A percentile compares a stretch with the other conserved stretches of the same genome.
Evolutionary conservation across 352 stramenopile species (phyloP).

Genomic region (Globisporangium rhizosaccharum): DNA sequence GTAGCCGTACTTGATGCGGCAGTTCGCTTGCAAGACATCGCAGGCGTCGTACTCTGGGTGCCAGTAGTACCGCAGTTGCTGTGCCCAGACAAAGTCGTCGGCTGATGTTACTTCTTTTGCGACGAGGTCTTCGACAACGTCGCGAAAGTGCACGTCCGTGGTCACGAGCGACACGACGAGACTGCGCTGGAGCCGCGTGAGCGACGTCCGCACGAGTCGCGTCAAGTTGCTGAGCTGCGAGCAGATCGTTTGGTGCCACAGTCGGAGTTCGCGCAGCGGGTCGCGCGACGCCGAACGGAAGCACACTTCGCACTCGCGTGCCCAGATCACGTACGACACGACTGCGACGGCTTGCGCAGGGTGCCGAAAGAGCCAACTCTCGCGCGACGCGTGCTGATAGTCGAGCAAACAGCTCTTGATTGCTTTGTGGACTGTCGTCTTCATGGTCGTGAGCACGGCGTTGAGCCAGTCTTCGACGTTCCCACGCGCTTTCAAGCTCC

Average conservation of each 20-base stretch:
- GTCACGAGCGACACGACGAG: conserved; percentile 68
- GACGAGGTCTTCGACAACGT: conserved; percentile 69
- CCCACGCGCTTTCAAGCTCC: conserved; percentile 73
- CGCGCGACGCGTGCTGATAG: conserved; percentile 78
- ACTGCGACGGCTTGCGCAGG: conserved; percentile 89
- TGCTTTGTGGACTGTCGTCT: conserved; percentile 51
- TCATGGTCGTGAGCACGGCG: conserved; percentile 71
- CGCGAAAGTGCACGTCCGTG: conserved; percentile 72
- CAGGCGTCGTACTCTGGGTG: conserved; percentile 57
- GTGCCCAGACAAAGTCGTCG: conserved; percentile 65
- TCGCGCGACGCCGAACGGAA: conserved; percentile 48
- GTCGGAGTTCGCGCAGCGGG: conserved; percentile 37
- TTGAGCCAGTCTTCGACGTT: conserved; percentile 88
- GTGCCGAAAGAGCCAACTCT: conserved; percentile 84
- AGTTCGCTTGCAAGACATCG: conserved; percentile 58
- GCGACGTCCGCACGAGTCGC: conserved; percentile 49
- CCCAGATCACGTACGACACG: conserved; percentile 87
- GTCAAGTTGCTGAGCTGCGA: conserved; percentile 60
- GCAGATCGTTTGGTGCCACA: conserved; percentile 72
- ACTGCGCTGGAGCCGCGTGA: conserved; percentile 49
- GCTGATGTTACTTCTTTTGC: conserved; percentile 35
- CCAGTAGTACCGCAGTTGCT: conserved; percentile 80
- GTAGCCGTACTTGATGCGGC: conserved; percentile 80
- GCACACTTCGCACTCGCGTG: conserved; percentile 60
- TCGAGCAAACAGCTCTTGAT: conserved; percentile 82